A percentile compares a stretch with the other conserved stretches of the same genome.
These are phyloP conservation scores for Meripilus lineatus DNA, from an alignment of 1,284 basidiomycete genomes.

Conservation along the genomic window DNA sequence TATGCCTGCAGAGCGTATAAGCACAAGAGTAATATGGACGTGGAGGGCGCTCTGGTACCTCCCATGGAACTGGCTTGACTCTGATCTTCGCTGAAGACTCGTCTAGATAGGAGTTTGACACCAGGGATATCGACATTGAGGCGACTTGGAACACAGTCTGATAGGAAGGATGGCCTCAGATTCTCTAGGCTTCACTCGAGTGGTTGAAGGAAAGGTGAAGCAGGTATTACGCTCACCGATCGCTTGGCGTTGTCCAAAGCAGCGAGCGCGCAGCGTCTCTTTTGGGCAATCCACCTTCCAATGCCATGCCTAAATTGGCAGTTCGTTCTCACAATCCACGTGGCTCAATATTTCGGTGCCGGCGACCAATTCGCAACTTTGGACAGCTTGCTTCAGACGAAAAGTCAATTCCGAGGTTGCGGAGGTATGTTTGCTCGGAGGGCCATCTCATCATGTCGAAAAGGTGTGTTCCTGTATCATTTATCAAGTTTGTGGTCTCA, in stretches of 20 bases:
- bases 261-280: no score
- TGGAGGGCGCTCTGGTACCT: slow-evolving; percentile 45
- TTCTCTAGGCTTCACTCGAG: no score
- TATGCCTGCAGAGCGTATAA: slow-evolving; percentile 55
- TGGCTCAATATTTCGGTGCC: not conserved
- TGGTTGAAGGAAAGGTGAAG: no score
- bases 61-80: slow-evolving; percentile 93
- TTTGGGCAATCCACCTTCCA: no score
- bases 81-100: slow-evolving; percentile 86
- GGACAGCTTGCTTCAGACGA: not conserved
- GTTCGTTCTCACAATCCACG: not conserved
- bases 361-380: not conserved
- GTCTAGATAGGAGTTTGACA: slow-evolving; percentile 86
- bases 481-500: not conserved
- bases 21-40: slow-evolving; percentile 8
- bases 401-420: not conserved
- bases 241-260: no score
- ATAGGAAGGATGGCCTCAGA: no score
- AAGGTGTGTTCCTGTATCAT: not conserved
- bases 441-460: not conserved
- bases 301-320: not conserved
- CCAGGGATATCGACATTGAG: slow-evolving; percentile 76
- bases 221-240: no score
- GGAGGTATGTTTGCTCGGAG: not conserved
- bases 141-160: no score